Evolutionary conservation across 73 alveolate species (phyloP), one percentile per base, ranked within the genome.

Genomic region (Paramecium primaurelia): DNA sequence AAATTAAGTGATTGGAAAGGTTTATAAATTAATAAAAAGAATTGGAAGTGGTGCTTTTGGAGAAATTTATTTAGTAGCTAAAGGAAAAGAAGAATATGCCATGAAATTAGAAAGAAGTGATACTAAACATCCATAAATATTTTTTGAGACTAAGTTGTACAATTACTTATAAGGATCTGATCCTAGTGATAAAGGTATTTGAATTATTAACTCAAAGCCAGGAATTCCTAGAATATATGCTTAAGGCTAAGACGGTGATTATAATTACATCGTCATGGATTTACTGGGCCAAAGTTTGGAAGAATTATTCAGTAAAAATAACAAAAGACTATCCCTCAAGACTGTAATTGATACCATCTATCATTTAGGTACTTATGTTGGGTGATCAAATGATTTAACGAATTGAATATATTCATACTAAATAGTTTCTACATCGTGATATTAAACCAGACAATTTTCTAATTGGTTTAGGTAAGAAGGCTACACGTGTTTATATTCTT

Each of bases 251-350:
- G 96, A 93, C 32, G 97, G 97, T 34, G 99, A 95, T 54, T 95
- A 94, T 84, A 96, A 96, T 89, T 92, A 94, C 86, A 93, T 96
- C 93, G 98, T 96, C n/a, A 96, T 96, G 96, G 98, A 96, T 54
- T 88, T 96, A 87, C 95, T 98, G 83, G 99, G 99, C 2, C 98
- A 99, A 18, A 93, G 97, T 51, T 92, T 98, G 58, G 99, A 97
- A 58, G 97, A 95, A 77, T 93, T 97, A 40, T 97, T 97, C 73
- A 90, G 87, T 42, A 95, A 92, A 68, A 95, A 95, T 37, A 93
- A 86, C 49, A 71, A 84, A 22, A 92, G 89, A 30, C 75, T 92
- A 18, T 49, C 89, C 22, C 80, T 86, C 4, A 75, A 92, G 40
- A 92, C 96, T 1, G 94, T 87, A 64, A 47, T 59, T 3, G 18